Conservation (phyloP, 106 monocot genomes). For the Agapanthus africanus region DNA sequence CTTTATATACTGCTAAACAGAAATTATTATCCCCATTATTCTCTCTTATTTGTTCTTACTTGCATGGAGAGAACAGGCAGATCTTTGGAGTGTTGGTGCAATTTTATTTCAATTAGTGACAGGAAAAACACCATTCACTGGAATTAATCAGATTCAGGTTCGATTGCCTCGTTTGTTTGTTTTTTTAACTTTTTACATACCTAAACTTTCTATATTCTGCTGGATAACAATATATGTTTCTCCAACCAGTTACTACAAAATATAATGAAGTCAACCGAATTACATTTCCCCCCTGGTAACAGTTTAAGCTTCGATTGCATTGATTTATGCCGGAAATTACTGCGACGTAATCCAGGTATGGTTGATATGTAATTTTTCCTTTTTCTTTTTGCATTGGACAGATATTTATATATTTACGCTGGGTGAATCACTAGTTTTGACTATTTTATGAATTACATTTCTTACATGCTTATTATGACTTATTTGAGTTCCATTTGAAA, state of each 20-base stretch:
- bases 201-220: background rate
- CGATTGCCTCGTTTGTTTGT: slow-evolving; percentile 1
- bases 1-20: background rate
- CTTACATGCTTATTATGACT: too few relatives aligned
- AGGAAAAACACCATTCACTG: slow-evolving; percentile 79
- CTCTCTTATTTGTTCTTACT: background rate
- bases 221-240: slow-evolving; percentile 14
- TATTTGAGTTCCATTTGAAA: too few relatives aligned
- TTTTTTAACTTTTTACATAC: background rate
- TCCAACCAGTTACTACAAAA: slow-evolving; percentile 71
- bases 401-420: too few relatives aligned
- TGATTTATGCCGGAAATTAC: slow-evolving; percentile 85
- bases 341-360: slow-evolving; percentile 83
- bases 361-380: background rate
- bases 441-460: background rate
- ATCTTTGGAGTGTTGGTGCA: slow-evolving; percentile 82
- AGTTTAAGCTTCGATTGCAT: slow-evolving; percentile 66
- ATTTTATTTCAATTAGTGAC: slow-evolving; percentile 77
- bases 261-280: slow-evolving; percentile 64
- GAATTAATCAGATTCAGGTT: slow-evolving; percentile 86
- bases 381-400: background rate
- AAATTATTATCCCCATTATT: background rate
- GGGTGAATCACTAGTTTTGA: background rate
- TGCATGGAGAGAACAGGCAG: slow-evolving; percentile 48
- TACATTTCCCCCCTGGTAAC: slow-evolving; percentile 51